These are phyloP conservation scores for Paramecium tetraurelia DNA, from an alignment of 73 alveolate genomes.

Conservation along the genomic window DNA sequence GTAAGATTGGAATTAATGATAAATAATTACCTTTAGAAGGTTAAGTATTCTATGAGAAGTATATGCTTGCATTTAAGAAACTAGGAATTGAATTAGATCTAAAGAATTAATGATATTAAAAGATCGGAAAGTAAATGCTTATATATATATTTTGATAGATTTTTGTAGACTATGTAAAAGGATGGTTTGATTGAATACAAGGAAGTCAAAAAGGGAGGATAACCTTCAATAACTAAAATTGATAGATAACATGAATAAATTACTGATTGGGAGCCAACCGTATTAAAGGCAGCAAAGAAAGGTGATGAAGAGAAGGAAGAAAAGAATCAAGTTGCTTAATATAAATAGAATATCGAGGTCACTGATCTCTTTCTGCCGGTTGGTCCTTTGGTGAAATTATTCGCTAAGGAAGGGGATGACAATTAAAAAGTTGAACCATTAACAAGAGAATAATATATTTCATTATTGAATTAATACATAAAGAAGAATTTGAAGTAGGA, in stretches of 20 bases:
- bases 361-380: neutral
- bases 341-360: neutral
- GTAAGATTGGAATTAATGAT: constrained; percentile 11
- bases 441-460: neutral
- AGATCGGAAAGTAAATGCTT: constrained; percentile 29
- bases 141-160: neutral
- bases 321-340: neutral
- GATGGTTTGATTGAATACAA: constrained; percentile 44
- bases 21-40: constrained; percentile 17
- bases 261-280: constrained; percentile 37
- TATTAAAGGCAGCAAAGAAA: neutral
- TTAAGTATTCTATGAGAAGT: constrained; percentile 15
- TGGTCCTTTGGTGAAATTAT: neutral
- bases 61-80: neutral
- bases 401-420: neutral
- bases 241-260: constrained; percentile 15
- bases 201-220: neutral
- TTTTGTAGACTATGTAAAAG: neutral
- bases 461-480: neutral
- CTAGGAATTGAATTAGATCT: neutral
- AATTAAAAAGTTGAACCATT: neutral
- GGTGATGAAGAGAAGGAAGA: constrained; percentile 2
- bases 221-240: neutral
- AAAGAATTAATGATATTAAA: neutral
- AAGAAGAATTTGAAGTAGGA: neutral